A percentile compares a stretch with the other conserved stretches of the same genome.
These are phyloP conservation scores for Copromyces sp. DNA, from an alignment of 495 filamentous ascomycete genomes.

Conservation along the genomic window DNA sequence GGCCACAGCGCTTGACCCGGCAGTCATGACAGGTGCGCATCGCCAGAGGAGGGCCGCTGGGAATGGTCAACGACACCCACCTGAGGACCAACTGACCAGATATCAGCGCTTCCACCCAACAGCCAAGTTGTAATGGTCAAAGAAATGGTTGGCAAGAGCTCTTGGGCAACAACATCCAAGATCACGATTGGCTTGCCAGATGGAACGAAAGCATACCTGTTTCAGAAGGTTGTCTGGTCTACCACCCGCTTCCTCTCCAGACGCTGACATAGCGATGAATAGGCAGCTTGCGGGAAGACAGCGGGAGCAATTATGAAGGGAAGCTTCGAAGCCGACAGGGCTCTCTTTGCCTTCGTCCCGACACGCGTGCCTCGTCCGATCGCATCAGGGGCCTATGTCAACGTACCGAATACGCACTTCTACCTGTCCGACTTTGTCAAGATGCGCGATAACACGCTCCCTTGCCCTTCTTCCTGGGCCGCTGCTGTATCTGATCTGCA, in stretches of 20 bases:
- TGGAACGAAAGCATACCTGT: not conserved
- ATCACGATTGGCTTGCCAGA: not conserved
- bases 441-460: slow-evolving; percentile 1
- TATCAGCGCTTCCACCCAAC: not conserved
- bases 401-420: not conserved
- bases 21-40: not conserved
- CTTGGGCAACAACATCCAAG: not conserved
- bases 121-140: not conserved
- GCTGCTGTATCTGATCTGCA: not conserved
- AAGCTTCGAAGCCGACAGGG: not conserved
- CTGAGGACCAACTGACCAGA: not conserved
- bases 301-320: not conserved
- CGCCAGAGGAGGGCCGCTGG: not conserved
- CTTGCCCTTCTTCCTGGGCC: not conserved
- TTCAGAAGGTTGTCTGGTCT: not conserved
- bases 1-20: not conserved
- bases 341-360: slow-evolving; percentile 6
- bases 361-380: slow-evolving; percentile 16
- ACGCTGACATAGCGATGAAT: not conserved
- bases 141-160: not conserved
- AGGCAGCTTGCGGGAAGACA: not conserved
- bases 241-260: not conserved
- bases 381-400: slow-evolving; percentile 11
- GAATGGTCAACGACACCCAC: not conserved
- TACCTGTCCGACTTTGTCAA: not conserved